Percentiles rank a stretch among this genome's conserved stretches.
phyloP scores from a whole-genome alignment of 768 basidiomycete species.

The Gelatoporia subvermispora region DNA sequence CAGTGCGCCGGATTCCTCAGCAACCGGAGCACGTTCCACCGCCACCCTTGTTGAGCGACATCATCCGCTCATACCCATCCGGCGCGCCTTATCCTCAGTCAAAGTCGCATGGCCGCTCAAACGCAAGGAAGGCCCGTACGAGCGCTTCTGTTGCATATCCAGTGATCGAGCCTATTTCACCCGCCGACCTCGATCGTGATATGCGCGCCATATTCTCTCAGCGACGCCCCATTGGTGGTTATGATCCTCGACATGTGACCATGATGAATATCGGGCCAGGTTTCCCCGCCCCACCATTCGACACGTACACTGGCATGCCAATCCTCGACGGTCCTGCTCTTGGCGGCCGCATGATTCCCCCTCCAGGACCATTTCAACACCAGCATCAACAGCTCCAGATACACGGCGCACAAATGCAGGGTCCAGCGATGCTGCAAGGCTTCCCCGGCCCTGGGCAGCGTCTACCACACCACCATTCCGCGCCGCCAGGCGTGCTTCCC shows the following conservation, averaged over 20 bases:
- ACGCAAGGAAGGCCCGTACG: conserved; percentile 10
- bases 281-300: conserved; percentile 11
- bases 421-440: conserved; percentile 12
- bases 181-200: conserved; percentile 27
- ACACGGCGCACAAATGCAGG: conserved; percentile 5
- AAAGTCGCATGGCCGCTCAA: conserved; percentile 6
- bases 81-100: conserved; percentile 21
- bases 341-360: conserved; percentile 13
- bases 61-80: conserved; percentile 56
- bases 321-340: conserved; percentile 14
- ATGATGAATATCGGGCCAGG: conserved; percentile 9
- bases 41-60: conserved; percentile 61
- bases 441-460: conserved; percentile 16
- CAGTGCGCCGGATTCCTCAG: conserved; percentile 60
- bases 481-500: conserved; percentile 16
- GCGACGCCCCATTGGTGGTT: conserved; percentile 12
- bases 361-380: conserved; percentile 4
- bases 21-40: conserved; percentile 46
- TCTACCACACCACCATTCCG: conserved; percentile 18
- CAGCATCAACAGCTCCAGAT: conserved; percentile 7
- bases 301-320: conserved; percentile 17
- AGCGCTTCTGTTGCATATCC: conserved; percentile 23
- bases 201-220: conserved; percentile 25
- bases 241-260: conserved; percentile 11
- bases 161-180: conserved; percentile 22